Evolutionary conservation across 495 filamentous ascomycete species (phyloP), one percentile per base, ranked within the genome.

Genomic region (Xylaria intraflava): DNA sequence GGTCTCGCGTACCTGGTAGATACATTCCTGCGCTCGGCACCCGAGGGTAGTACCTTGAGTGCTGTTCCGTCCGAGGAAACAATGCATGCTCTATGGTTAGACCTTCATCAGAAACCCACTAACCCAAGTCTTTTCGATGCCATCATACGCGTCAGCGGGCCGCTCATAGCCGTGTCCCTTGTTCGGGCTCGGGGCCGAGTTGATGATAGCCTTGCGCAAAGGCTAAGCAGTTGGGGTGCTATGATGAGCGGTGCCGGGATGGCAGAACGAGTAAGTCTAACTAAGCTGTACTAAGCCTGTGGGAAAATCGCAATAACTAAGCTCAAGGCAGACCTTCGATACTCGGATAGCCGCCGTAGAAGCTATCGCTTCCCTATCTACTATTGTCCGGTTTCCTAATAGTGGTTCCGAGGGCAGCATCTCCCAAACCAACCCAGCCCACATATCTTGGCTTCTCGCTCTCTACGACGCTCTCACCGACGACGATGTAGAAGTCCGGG

Each of bases 401-500:
- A 73, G 47, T 57, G 29, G 16, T 14, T 12, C 45, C 8, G 62
- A 10, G 60, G 58, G 10, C 54, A 58, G 14, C 53, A 70, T 46
- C 11, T 9, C 55, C 55, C 33, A 38, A 20, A 22, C 30, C 1
- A 29, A 44, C 24, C 23, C 39, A 8, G 56, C 45, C 38, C 69
- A 55, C 49, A 62, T 57, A 49, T 78, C 59, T 38, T 80, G 48
- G 69, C 74, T 74, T 31, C 57, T 70, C 1, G 70, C 72, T 0
- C 71, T 82, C n/a, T 81, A 78, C 61, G 67, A 70, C 76, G 59
- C 55, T 57, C 73, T 96, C 0, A 85, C 87, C 55, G 93, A 96
- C 66, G 93, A 98, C 59, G 93, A 96, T 59, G 88, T 94, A 40
- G 92, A 95, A 36, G 75, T 95, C 35, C 78, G 92, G 3, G 79